Percentiles rank a stretch among this genome's conserved stretches.
These are phyloP conservation scores for Ilyonectria mors-panacis DNA, from an alignment of 2,329 filamentous ascomycete genomes.

Conservation along the genomic window DNA sequence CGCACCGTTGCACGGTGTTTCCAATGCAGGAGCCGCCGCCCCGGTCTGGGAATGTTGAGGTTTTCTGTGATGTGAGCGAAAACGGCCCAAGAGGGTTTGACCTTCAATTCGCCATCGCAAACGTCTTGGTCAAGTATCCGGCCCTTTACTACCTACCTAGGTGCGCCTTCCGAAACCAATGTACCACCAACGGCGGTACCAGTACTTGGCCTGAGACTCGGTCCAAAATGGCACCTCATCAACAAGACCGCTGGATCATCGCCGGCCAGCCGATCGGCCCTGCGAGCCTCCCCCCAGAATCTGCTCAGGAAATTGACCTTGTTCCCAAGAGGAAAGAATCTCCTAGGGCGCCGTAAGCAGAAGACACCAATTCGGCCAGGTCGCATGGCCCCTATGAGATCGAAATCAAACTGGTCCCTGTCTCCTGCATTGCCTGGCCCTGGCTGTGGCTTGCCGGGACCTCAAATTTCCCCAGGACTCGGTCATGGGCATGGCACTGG, in stretches of 20 bases:
- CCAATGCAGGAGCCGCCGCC: neutral
- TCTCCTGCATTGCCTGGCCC: conserved; percentile 37
- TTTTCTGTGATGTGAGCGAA: neutral
- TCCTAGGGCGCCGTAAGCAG: conserved; percentile 19
- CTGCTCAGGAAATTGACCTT: conserved; percentile 21
- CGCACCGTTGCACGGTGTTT: neutral
- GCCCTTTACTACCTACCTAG: conserved; percentile 2
- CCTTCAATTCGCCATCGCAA: neutral
- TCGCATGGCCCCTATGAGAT: conserved; percentile 28
- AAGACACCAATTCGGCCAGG: conserved; percentile 27
- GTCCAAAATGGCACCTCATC: conserved; percentile 19
- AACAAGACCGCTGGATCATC: conserved; percentile 21
- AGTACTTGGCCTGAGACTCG: conserved; percentile 9
- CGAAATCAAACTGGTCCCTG: conserved; percentile 34
- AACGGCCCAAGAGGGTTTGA: neutral
- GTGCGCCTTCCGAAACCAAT: conserved; percentile 6
- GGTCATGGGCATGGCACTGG: conserved; percentile 24
- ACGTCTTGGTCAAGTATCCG: conserved; percentile 3
- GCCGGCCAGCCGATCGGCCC: conserved; percentile 14
- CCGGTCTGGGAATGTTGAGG: neutral
- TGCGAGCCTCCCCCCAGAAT: conserved; percentile 19
- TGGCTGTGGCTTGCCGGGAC: conserved; percentile 24
- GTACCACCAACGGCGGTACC: conserved; percentile 14
- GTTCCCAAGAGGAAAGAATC: conserved; percentile 24
- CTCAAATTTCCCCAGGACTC: conserved; percentile 23